Percentiles rank a stretch among this genome's conserved stretches.
Conservation (phyloP, 495 filamentous ascomycete species). For the Immersiella caudata region DNA sequence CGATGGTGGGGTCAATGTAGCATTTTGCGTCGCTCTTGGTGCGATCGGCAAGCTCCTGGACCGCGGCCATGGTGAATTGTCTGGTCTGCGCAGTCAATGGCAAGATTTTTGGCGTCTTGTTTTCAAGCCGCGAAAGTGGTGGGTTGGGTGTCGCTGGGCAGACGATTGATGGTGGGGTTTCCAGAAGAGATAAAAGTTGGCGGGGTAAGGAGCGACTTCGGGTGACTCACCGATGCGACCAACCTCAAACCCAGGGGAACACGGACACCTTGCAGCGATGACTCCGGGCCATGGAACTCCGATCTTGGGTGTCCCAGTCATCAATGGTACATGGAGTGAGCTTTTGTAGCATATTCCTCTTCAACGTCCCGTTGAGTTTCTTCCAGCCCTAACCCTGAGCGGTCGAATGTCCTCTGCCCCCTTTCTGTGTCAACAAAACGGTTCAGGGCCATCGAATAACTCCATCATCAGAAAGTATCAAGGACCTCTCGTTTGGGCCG, state of each 20-base stretch:
- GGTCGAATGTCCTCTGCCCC: neutral
- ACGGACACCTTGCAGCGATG: neutral
- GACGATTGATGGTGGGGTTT: constrained; percentile 25
- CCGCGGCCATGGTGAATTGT: constrained; percentile 38
- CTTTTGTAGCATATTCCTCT: neutral
- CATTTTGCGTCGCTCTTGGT: constrained; percentile 55
- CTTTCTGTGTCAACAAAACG: neutral
- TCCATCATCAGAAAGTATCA: neutral
- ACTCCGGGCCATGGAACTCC: neutral
- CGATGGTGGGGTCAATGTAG: constrained; percentile 80
- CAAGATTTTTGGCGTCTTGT: constrained; percentile 18
- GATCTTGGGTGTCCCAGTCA: neutral
- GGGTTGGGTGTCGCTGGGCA: constrained; percentile 15
- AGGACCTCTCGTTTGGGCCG: no score
- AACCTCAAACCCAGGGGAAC: neutral
- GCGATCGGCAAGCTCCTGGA: constrained; percentile 48
- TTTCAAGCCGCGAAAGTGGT: constrained; percentile 11
- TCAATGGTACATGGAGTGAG: neutral
- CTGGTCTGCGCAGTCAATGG: constrained; percentile 23
- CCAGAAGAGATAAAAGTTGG: constrained; percentile 27
- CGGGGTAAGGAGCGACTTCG: constrained; percentile 32
- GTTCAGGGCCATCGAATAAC: neutral
- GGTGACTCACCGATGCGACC: neutral
- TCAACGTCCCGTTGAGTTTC: neutral
- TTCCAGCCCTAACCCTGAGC: neutral